phyloP scores from a whole-genome alignment of 2,329 filamentous ascomycete genomes.

The Ampelomyces quisqualis region DNA sequence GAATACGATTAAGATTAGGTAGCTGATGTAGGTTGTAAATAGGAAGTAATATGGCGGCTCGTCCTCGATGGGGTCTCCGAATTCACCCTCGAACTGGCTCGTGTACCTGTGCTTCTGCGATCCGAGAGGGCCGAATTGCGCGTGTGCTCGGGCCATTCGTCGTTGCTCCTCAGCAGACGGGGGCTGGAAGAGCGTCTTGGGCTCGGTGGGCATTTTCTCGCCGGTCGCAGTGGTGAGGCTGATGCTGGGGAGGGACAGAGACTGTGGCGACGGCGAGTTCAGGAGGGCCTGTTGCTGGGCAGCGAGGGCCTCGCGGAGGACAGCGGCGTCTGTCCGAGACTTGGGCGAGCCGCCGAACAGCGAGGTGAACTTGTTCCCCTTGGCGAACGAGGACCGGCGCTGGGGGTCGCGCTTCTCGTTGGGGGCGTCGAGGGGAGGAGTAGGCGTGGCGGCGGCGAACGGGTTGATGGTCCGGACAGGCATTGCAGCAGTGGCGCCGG shows the following conservation, averaged over 20 bases:
- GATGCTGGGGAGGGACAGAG: constrained; percentile 82
- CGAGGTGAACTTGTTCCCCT: constrained; percentile 71
- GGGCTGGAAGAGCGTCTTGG: constrained; percentile 81
- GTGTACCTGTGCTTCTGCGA: constrained; percentile 82
- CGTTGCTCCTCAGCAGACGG: constrained; percentile 80
- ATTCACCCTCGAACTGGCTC: constrained; percentile 80
- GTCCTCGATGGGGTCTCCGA: constrained; percentile 84
- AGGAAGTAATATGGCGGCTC: constrained; percentile 97
- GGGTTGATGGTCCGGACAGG: constrained; percentile 63
- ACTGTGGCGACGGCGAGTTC: constrained; percentile 63
- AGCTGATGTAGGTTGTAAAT: constrained; percentile 97
- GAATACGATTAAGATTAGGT: constrained; percentile 91
- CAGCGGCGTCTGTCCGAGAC: constrained; percentile 62
- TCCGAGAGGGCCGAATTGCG: constrained; percentile 86
- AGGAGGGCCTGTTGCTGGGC: constrained; percentile 61
- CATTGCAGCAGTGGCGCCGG: constrained; percentile 50
- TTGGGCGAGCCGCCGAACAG: constrained; percentile 82
- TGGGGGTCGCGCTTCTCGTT: constrained; percentile 57
- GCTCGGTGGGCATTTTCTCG: constrained; percentile 72
- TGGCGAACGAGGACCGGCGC: constrained; percentile 55
- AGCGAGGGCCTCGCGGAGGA: constrained; percentile 67
- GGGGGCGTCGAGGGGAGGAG: constrained; percentile 52
- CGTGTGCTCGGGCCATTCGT: constrained; percentile 73
- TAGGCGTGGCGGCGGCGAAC: constrained; percentile 56
- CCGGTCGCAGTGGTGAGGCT: constrained; percentile 84